These are phyloP conservation scores for Ensete glaucum DNA, from an alignment of 176 grass and related monocot genomes.

Conservation along the genomic window DNA sequence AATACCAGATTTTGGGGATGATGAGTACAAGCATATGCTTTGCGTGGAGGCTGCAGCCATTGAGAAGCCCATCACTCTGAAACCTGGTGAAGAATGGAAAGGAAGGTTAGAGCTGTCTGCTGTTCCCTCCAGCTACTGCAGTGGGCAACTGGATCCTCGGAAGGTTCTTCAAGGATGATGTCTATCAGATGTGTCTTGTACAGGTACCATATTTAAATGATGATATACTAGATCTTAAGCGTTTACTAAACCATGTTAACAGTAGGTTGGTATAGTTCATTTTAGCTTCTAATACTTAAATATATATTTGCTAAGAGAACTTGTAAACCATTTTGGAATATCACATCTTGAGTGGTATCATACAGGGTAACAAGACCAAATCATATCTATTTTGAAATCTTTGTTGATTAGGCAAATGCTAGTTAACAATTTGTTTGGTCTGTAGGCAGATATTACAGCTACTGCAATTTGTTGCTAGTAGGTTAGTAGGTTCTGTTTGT, in stretches of 20 bases:
- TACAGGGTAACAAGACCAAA: too few species aligned
- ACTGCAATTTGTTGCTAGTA: too few species aligned
- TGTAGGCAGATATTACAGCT: too few species aligned
- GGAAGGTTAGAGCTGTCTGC: conserved; percentile 8
- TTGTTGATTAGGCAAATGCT: too few species aligned
- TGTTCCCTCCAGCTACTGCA: conserved; percentile 15
- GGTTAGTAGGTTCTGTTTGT: too few species aligned
- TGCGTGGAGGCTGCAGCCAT: conserved; percentile 11
- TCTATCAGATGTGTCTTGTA: not conserved
- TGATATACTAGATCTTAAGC: not conserved
- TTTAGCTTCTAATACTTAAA: too few species aligned
- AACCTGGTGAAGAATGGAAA: conserved; percentile 13
- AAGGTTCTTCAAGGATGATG: conserved; percentile 10
- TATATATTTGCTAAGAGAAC: too few species aligned
- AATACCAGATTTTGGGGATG: conserved; percentile 13
- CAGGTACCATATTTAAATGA: not conserved
- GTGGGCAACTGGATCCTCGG: conserved; percentile 14
- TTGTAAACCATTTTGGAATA: too few species aligned
- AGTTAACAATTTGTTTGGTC: too few species aligned
- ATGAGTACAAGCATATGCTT: conserved; percentile 8
- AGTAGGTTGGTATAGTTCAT: too few species aligned
- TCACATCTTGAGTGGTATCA: too few species aligned
- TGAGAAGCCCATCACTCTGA: conserved; percentile 16
- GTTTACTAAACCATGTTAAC: not conserved
- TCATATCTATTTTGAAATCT: too few species aligned